Conservation (phyloP, 129 eudicot genomes). For the Flaveria linearis region DNA sequence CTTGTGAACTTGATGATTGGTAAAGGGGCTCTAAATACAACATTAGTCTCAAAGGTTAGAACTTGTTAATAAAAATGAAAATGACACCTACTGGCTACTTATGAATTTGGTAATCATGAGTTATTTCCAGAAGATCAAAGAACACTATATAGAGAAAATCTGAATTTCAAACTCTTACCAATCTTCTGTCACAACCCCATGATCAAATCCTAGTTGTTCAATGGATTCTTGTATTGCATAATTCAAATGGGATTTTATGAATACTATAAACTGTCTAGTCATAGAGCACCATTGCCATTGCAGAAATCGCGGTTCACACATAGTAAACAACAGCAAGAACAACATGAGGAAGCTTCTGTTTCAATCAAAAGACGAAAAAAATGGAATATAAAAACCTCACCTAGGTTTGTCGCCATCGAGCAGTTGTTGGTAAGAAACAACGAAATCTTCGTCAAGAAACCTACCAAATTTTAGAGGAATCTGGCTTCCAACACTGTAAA, state of each 20-base stretch:
- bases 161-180: too few relatives aligned
- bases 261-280: too few relatives aligned
- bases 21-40: conserved; percentile 45
- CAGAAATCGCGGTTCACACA: conserved; percentile 28
- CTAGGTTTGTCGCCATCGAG: conserved; percentile 37
- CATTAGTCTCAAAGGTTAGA: neutral
- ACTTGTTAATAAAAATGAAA: too few relatives aligned
- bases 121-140: too few relatives aligned
- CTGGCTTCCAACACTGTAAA: conserved; percentile 45
- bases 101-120: too few relatives aligned
- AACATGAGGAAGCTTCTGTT: conserved; percentile 23
- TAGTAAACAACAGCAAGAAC: conserved; percentile 5
- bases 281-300: neutral
- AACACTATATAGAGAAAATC: too few relatives aligned
- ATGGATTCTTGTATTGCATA: neutral
- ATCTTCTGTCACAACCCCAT: too few relatives aligned
- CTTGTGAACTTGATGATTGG: conserved; percentile 12
- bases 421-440: conserved; percentile 43
- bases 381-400: conserved; percentile 17
- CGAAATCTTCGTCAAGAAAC: conserved; percentile 39
- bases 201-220: too few relatives aligned
- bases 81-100: too few relatives aligned
- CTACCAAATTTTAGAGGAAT: conserved; percentile 65
- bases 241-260: neutral
- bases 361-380: conserved; percentile 24